Conservation (phyloP, 106 monocot genomes). For the Dendrobium huoshanense region DNA sequence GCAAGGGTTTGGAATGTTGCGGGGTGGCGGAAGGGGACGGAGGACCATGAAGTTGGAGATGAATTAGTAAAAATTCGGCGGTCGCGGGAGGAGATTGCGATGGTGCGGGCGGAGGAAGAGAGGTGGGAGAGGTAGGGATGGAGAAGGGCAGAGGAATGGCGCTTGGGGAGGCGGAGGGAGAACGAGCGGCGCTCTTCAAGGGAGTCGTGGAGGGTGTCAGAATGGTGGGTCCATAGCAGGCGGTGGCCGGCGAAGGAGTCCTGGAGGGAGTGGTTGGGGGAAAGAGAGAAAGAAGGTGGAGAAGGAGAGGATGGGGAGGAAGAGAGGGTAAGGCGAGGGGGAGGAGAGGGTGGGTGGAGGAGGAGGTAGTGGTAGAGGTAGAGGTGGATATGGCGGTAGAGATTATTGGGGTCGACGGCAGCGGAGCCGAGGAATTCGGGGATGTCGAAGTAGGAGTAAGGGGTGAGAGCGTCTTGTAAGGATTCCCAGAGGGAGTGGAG, state of each 20-base stretch:
- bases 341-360: slow-evolving; percentile 21
- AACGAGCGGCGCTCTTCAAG: slow-evolving; percentile 86
- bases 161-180: slow-evolving; percentile 80
- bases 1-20: slow-evolving; percentile 81
- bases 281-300: slow-evolving; percentile 39
- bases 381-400: slow-evolving; percentile 76
- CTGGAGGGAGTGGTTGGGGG: slow-evolving; percentile 65
- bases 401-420: slow-evolving; percentile 69
- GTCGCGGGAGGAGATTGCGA: slow-evolving; percentile 49
- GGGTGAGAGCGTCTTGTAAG: slow-evolving; percentile 74
- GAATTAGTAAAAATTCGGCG: slow-evolving; percentile 66
- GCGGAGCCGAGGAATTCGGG: slow-evolving; percentile 74
- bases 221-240: slow-evolving; percentile 77
- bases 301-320: slow-evolving; percentile 17
- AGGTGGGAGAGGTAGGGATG: slow-evolving; percentile 56
- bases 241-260: slow-evolving; percentile 57
- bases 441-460: slow-evolving; percentile 89
- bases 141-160: slow-evolving; percentile 36
- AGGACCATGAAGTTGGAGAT: slow-evolving; percentile 40
- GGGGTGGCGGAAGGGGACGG: slow-evolving; percentile 81
- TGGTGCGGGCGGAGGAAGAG: slow-evolving; percentile 30
- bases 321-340: slow-evolving; percentile 33
- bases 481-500: slow-evolving; percentile 81
- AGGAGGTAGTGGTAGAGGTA: slow-evolving; percentile 68
- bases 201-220: slow-evolving; percentile 80